Evolutionary conservation across 2,329 filamentous ascomycete species (phyloP).

Genomic region (Achaetomium macrosporum): DNA sequence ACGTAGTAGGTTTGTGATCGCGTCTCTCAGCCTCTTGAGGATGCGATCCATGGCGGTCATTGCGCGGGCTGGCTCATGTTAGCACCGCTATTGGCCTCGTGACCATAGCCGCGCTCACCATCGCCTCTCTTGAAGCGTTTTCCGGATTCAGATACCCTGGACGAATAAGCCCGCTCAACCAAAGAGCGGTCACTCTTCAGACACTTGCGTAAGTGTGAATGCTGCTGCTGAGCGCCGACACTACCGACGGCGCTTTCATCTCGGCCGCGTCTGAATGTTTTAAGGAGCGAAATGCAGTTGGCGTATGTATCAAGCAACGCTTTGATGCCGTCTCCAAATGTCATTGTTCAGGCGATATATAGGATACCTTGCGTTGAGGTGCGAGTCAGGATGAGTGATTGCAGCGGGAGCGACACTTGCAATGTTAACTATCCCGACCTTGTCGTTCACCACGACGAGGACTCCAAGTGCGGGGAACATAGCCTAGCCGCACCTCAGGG

Average conservation of each 20-base stretch:
- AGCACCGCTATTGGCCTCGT: not conserved
- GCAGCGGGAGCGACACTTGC: no score
- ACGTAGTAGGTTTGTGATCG: constrained; percentile 37
- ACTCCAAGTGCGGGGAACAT: no score
- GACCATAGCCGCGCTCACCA: constrained; percentile 32
- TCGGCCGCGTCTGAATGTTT: constrained; percentile 28
- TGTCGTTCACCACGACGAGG: no score
- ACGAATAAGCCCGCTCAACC: constrained; percentile 39
- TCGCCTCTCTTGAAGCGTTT: constrained; percentile 42
- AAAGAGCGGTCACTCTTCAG: constrained; percentile 37
- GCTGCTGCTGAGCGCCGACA: constrained; percentile 20
- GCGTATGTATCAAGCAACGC: constrained; percentile 44
- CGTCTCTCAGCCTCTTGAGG: constrained; percentile 38
- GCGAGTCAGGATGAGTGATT: no score
- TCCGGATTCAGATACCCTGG: constrained; percentile 37
- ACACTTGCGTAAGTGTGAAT: constrained; percentile 31
- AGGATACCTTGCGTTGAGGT: no score
- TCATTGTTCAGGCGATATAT: constrained; percentile 22
- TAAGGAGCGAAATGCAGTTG: constrained; percentile 40
- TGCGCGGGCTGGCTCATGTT: constrained; percentile 30
- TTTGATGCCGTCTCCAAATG: constrained; percentile 40
- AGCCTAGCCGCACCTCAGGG: no score
- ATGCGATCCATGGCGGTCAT: constrained; percentile 37
- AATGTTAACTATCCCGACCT: no score
- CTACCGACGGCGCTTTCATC: constrained; percentile 9